Evolutionary conservation across 371 early-diverging fungal species (phyloP).

Genomic region (Coemansia sp.): DNA sequence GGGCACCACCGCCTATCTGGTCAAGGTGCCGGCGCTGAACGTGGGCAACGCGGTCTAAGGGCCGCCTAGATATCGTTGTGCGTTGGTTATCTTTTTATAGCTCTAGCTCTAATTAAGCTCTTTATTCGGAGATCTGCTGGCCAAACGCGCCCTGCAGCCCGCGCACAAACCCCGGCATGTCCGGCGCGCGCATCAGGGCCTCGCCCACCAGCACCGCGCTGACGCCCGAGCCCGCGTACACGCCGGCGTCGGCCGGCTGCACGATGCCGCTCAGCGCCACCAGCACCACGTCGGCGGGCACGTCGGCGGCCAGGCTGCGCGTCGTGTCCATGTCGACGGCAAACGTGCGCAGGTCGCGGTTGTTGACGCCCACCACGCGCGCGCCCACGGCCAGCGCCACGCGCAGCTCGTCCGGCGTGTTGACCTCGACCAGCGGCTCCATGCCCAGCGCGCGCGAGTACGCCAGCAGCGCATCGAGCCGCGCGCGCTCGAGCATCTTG

Average conservation of each 20-base stretch:
- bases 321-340: conserved; percentile 90
- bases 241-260: conserved; percentile 78
- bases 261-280: conserved; percentile 91
- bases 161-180: conserved; percentile 72
- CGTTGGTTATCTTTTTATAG: background rate
- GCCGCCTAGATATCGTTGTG: background rate
- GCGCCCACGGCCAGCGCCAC: conserved; percentile 81
- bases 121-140: background rate
- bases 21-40: conserved; percentile 34
- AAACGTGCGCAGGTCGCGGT: conserved; percentile 94
- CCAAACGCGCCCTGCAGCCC: conserved; percentile 53
- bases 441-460: conserved; percentile 80
- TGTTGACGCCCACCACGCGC: conserved; percentile 93
- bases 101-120: background rate
- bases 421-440: conserved; percentile 98
- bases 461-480: conserved; percentile 64
- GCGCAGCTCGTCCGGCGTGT: conserved; percentile 85
- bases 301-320: conserved; percentile 63
- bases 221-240: conserved; percentile 73
- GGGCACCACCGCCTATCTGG: conserved; percentile 45
- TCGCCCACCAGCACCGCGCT: conserved; percentile 92
- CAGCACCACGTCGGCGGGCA: conserved; percentile 58
- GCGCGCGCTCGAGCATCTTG: conserved; percentile 80
- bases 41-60: conserved; percentile 5
- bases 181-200: conserved; percentile 85